Conservation (phyloP, 2,329 filamentous ascomycete species). For the Botryotinia globosa region DNA sequence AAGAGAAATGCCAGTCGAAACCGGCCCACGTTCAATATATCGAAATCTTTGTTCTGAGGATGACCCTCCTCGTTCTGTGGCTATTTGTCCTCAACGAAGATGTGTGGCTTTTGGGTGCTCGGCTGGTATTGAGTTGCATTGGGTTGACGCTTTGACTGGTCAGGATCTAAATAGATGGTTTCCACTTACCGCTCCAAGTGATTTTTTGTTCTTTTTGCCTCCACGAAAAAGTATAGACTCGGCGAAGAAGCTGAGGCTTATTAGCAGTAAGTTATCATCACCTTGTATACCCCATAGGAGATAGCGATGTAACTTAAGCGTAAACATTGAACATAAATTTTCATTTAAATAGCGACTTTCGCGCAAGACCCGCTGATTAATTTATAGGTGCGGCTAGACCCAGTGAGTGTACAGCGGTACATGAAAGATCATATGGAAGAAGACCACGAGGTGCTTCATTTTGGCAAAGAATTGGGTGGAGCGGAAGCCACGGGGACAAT, state of each 20-base stretch:
- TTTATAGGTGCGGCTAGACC: constrained; percentile 45
- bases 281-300: background rate
- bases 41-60: constrained; percentile 57
- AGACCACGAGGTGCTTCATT: constrained; percentile 30
- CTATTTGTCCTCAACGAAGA: constrained; percentile 61
- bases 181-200: constrained; percentile 52
- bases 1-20: constrained; percentile 37
- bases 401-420: constrained; percentile 33
- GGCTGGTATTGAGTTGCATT: constrained; percentile 62
- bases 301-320: background rate
- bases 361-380: background rate
- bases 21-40: constrained; percentile 39
- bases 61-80: constrained; percentile 62
- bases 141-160: constrained; percentile 47
- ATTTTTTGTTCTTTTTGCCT: constrained; percentile 59
- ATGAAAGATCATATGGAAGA: constrained; percentile 32
- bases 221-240: constrained; percentile 51
- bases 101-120: constrained; percentile 65
- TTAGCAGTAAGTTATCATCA: constrained; percentile 48
- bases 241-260: constrained; percentile 56
- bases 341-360: background rate
- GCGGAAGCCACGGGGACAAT: constrained; percentile 20
- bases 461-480: constrained; percentile 31
- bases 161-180: constrained; percentile 55
- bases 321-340: background rate